These are phyloP conservation scores for Epichloe sibirici DNA, from an alignment of 2,329 filamentous ascomycete genomes.

Conservation along the genomic window DNA sequence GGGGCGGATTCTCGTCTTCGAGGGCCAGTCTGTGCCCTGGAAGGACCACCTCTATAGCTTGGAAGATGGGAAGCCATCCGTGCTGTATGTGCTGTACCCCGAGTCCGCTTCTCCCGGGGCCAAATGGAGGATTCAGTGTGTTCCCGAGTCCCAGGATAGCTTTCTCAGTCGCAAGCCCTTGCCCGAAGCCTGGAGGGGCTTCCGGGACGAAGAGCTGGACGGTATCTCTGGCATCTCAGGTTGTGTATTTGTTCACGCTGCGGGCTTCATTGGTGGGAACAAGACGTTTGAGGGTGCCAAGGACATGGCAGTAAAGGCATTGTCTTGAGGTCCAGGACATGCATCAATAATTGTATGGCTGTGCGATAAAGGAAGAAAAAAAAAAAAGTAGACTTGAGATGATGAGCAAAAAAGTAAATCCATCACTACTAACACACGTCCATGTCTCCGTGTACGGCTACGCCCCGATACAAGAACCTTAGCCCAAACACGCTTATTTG, in stretches of 20 bases:
- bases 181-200: constrained; percentile 83
- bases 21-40: constrained; percentile 74
- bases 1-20: constrained; percentile 72
- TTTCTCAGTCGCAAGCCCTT: constrained; percentile 88
- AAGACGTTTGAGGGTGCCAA: constrained; percentile 80
- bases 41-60: constrained; percentile 90
- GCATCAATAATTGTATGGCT: background rate
- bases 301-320: constrained; percentile 70
- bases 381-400: background rate
- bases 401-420: background rate
- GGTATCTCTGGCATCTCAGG: constrained; percentile 56
- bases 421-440: constrained; percentile 1
- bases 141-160: constrained; percentile 72
- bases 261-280: constrained; percentile 93
- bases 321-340: constrained; percentile 24
- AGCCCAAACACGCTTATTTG: background rate
- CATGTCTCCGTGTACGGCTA: background rate
- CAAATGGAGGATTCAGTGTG: constrained; percentile 90
- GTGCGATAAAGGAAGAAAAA: background rate
- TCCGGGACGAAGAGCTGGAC: constrained; percentile 76
- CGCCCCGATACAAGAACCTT: background rate
- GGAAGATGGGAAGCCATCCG: constrained; percentile 49
- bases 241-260: constrained; percentile 85
- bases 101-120: constrained; percentile 62
- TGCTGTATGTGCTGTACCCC: constrained; percentile 83